These are phyloP conservation scores for Sphagnum contortum DNA, from an alignment of 225 moss, liverwort and hornwort species.

Conservation along the genomic window DNA sequence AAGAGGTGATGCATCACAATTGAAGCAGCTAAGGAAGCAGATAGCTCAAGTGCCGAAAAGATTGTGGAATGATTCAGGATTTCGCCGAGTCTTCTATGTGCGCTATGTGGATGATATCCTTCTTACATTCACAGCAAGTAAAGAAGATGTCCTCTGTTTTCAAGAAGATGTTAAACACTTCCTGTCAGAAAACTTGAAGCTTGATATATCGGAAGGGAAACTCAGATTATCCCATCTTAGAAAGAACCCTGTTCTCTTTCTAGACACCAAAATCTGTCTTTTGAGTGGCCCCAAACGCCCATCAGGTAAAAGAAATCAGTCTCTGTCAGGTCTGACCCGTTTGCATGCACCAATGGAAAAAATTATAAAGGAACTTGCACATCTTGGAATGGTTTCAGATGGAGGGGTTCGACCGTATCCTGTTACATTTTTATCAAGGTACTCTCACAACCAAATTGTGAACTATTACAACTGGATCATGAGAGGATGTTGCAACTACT, in stretches of 20 bases:
- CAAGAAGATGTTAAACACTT: slow-evolving; percentile 21
- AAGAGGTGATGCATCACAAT: slow-evolving; percentile 26
- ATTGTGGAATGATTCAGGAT: slow-evolving; percentile 4
- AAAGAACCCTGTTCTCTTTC: slow-evolving; percentile 28
- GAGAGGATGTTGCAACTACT: slow-evolving; percentile 46
- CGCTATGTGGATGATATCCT: slow-evolving; percentile 34
- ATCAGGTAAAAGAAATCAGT: not conserved
- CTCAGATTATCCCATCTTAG: slow-evolving; percentile 10
- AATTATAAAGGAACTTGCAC: slow-evolving; percentile 25
- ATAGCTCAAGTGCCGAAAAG: slow-evolving; percentile 19
- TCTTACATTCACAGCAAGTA: slow-evolving; percentile 21
- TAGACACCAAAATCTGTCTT: slow-evolving; percentile 29
- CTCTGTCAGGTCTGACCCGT: slow-evolving; percentile 23
- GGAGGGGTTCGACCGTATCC: slow-evolving; percentile 38
- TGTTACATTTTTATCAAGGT: slow-evolving; percentile 40
- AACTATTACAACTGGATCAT: slow-evolving; percentile 54
- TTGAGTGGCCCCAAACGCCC: not conserved
- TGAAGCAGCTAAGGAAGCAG: slow-evolving; percentile 16
- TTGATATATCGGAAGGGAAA: slow-evolving; percentile 11
- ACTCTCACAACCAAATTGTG: slow-evolving; percentile 43
- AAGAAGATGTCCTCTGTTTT: slow-evolving; percentile 20
- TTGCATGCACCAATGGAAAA: slow-evolving; percentile 43
- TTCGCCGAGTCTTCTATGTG: slow-evolving; percentile 34
- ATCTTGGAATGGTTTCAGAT: slow-evolving; percentile 39
- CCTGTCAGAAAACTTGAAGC: slow-evolving; percentile 15